phyloP scores from a whole-genome alignment of 225 moss, liverwort and hornwort genomes.

The Pseudoscleropodium purum region DNA sequence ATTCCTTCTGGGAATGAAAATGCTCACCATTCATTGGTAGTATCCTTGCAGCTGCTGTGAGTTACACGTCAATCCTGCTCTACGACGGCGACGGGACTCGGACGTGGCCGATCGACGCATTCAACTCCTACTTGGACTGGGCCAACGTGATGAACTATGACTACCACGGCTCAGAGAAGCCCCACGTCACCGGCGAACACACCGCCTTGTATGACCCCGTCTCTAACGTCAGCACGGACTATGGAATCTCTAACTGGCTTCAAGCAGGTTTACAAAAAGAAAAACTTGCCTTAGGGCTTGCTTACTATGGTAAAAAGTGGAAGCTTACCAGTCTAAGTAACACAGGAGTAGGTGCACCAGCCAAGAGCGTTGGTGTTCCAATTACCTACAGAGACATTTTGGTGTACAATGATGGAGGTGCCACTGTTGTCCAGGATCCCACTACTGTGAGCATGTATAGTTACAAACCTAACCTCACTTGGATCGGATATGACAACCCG shows the following conservation, averaged over 20 bases:
- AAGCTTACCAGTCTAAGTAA: slow-evolving; percentile 24
- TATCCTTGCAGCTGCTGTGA: slow-evolving; percentile 25
- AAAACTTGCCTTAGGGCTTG: slow-evolving; percentile 54
- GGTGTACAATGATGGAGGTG: slow-evolving; percentile 21
- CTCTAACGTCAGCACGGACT: slow-evolving; percentile 26
- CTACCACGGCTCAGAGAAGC: slow-evolving; percentile 37
- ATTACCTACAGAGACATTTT: slow-evolving; percentile 13
- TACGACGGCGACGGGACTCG: slow-evolving; percentile 22
- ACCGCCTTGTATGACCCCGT: slow-evolving; percentile 51
- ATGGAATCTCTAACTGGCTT: slow-evolving; percentile 70
- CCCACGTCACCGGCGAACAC: slow-evolving; percentile 45
- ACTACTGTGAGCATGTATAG: slow-evolving; percentile 30
- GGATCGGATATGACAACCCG: slow-evolving; percentile 41
- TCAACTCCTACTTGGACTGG: slow-evolving; percentile 55
- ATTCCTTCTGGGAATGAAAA: not conserved
- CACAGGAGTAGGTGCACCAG: slow-evolving; percentile 38
- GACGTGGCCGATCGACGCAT: slow-evolving; percentile 50
- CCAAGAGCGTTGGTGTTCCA: slow-evolving; percentile 20
- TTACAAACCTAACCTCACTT: slow-evolving; percentile 22
- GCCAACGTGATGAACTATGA: slow-evolving; percentile 40
- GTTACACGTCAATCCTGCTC: slow-evolving; percentile 24
- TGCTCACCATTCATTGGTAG: not conserved
- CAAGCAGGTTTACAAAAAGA: slow-evolving; percentile 34
- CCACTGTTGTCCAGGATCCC: slow-evolving; percentile 19
- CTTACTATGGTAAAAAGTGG: slow-evolving; percentile 68